Evolutionary conservation across 148 eudicot species (phyloP).

Genomic region (Nepenthes gracilis): DNA sequence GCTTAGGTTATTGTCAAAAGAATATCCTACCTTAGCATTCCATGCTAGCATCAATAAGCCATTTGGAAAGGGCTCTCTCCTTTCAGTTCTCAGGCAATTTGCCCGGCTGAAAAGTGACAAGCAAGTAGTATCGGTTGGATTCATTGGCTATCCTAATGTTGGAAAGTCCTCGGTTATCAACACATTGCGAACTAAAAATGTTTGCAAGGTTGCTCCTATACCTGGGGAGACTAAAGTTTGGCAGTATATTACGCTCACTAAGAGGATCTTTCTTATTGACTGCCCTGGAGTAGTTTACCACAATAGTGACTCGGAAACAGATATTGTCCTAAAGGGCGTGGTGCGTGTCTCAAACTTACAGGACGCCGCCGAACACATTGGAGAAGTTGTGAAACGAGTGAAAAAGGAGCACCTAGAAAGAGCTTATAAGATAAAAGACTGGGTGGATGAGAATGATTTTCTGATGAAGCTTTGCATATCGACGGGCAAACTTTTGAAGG

Average conservation of each 20-base stretch:
- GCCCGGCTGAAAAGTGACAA: slow-evolving; percentile 79
- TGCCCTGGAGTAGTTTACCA: slow-evolving; percentile 96
- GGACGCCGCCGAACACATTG: slow-evolving; percentile 86
- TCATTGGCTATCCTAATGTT: slow-evolving; percentile 94
- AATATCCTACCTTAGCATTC: slow-evolving; percentile 82
- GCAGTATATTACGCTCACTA: slow-evolving; percentile 91
- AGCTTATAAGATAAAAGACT: slow-evolving; percentile 69
- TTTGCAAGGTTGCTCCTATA: slow-evolving; percentile 92
- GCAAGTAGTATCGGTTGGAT: slow-evolving; percentile 88
- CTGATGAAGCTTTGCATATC: slow-evolving; percentile 66
- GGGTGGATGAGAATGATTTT: slow-evolving; percentile 83
- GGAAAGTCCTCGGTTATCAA: slow-evolving; percentile 95
- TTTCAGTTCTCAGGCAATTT: slow-evolving; percentile 80
- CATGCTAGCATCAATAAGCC: slow-evolving; percentile 90
- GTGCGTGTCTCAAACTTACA: slow-evolving; percentile 90
- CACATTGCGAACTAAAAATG: slow-evolving; percentile 81
- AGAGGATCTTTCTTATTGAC: slow-evolving; percentile 75
- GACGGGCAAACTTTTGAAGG: slow-evolving; percentile 77
- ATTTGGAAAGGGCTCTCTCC: slow-evolving; percentile 95
- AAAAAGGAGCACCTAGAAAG: slow-evolving; percentile 72
- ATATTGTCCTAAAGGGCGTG: slow-evolving; percentile 96
- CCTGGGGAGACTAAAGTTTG: slow-evolving; percentile 99
- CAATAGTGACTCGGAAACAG: slow-evolving; percentile 66
- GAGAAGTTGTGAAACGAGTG: slow-evolving; percentile 79
- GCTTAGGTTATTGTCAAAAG: slow-evolving; percentile 72